Conservation (phyloP, 1,284 basidiomycete genomes). For the Cutaneotrichosporon sp. region DNA sequence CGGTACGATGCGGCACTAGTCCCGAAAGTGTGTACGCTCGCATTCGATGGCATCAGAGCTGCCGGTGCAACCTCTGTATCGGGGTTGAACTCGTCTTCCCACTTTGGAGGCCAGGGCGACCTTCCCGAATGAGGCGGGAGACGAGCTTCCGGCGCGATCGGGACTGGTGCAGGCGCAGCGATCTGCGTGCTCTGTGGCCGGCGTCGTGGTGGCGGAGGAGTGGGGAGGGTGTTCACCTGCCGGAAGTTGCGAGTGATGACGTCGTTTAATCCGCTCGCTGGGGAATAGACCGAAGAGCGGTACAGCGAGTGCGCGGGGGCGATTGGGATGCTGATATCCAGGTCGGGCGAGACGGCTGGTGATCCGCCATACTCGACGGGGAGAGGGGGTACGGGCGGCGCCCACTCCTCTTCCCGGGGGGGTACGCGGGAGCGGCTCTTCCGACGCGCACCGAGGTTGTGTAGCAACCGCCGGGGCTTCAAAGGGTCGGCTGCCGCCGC, state of each 20-base stretch:
- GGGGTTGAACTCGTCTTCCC: not conserved
- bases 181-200: not conserved
- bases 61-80: not conserved
- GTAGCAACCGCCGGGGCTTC: conserved; percentile 1
- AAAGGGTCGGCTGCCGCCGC: conserved; percentile 1
- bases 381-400: not conserved
- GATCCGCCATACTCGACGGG: not conserved
- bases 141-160: not conserved
- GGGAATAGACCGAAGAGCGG: not conserved
- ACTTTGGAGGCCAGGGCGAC: conserved; percentile 1
- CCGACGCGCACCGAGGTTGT: conserved; percentile 4
- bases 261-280: not conserved
- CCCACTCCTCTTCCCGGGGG: not conserved
- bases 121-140: conserved; percentile 1
- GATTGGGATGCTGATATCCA: not conserved
- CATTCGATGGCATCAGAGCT: not conserved
- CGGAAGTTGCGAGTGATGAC: conserved; percentile 7
- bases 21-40: conserved; percentile 7
- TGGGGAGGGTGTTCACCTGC: not conserved
- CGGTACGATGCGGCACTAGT: conserved; percentile 1
- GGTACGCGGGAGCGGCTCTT: not conserved
- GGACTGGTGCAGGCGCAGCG: not conserved
- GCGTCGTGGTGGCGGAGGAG: not conserved
- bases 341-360: not conserved
- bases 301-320: not conserved